Percentiles rank a stretch among this genome's conserved stretches.
phyloP scores from a whole-genome alignment of 176 grass and related monocot species.

The Musa beccarii region DNA sequence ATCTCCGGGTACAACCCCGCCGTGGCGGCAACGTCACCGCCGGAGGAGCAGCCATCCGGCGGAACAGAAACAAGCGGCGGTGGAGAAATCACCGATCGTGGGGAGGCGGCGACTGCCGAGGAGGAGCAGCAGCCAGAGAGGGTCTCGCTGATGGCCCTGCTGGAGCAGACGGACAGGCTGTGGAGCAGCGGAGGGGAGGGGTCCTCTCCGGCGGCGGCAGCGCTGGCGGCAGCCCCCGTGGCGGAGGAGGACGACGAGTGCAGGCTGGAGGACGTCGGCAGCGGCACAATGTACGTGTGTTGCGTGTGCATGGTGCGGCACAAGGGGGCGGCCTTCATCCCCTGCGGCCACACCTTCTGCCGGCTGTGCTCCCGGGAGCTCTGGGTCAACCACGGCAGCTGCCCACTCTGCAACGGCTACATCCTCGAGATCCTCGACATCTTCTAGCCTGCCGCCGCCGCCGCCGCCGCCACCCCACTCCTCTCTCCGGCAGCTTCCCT shows the following conservation, averaged over 20 bases:
- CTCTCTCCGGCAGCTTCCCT: neutral
- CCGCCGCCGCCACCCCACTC: too few relatives aligned
- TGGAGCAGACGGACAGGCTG: slow-evolving; percentile 6
- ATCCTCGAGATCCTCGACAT: slow-evolving; percentile 38
- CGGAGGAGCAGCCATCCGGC: neutral
- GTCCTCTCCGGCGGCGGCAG: neutral
- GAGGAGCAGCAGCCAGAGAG: neutral
- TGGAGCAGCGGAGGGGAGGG: neutral
- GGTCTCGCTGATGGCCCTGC: slow-evolving; percentile 9
- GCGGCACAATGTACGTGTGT: neutral
- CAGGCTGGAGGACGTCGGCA: neutral
- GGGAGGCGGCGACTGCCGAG: neutral
- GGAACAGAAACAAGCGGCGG: neutral
- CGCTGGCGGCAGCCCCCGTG: neutral
- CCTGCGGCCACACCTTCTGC: slow-evolving; percentile 43
- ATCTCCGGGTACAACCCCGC: neutral
- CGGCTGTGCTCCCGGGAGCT: slow-evolving; percentile 31
- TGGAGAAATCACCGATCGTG: neutral
- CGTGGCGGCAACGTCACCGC: neutral
- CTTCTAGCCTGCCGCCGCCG: slow-evolving; percentile 11
- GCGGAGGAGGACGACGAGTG: neutral
- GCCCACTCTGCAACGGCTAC: slow-evolving; percentile 27
- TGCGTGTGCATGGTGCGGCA: slow-evolving; percentile 34
- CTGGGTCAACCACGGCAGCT: slow-evolving; percentile 19
- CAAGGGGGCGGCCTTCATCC: slow-evolving; percentile 38